Percentiles rank a stretch among this genome's conserved stretches.
phyloP scores from a whole-genome alignment of 139 green algal species.

The Picochlorum sp. region DNA sequence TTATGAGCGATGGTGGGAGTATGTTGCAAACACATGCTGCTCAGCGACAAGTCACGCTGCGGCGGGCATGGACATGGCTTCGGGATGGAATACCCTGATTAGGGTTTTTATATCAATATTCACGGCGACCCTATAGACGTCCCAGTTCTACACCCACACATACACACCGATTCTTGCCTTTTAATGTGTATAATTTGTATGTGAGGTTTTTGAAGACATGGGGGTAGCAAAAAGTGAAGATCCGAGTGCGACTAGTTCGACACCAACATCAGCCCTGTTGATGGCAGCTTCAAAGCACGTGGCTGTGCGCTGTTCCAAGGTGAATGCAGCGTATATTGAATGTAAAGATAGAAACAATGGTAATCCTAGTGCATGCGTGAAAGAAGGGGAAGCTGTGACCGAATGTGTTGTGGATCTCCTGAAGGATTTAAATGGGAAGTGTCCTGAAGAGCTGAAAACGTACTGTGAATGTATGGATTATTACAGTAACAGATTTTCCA shows the following conservation, averaged over 20 bases:
- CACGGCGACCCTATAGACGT: no score
- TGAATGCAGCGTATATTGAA: conserved; percentile 44
- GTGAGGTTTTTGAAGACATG: no score
- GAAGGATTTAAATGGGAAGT: conserved; percentile 45
- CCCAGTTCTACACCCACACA: no score
- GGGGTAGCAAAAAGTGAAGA: background rate
- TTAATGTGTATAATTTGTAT: no score
- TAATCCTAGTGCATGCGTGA: conserved; percentile 47
- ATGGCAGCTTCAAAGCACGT: conserved; percentile 56
- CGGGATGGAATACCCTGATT: no score
- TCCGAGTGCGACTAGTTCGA: conserved; percentile 7
- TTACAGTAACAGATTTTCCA: conserved; percentile 51
- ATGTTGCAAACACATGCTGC: background rate
- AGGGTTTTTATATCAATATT: no score
- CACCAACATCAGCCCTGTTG: conserved; percentile 47
- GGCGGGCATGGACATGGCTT: no score
- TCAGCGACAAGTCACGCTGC: no score
- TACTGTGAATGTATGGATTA: conserved; percentile 64
- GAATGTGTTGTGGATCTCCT: conserved; percentile 48
- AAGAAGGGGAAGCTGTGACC: conserved; percentile 47
- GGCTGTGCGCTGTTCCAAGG: conserved; percentile 33
- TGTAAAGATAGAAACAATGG: conserved; percentile 44
- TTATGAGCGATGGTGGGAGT: background rate
- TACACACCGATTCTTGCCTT: no score
- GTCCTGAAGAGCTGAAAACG: conserved; percentile 41